Percentiles rank a stretch among this genome's conserved stretches.
Evolutionary conservation across 352 stramenopile species (phyloP).

Genomic region (Globisporangium emineosum): DNA sequence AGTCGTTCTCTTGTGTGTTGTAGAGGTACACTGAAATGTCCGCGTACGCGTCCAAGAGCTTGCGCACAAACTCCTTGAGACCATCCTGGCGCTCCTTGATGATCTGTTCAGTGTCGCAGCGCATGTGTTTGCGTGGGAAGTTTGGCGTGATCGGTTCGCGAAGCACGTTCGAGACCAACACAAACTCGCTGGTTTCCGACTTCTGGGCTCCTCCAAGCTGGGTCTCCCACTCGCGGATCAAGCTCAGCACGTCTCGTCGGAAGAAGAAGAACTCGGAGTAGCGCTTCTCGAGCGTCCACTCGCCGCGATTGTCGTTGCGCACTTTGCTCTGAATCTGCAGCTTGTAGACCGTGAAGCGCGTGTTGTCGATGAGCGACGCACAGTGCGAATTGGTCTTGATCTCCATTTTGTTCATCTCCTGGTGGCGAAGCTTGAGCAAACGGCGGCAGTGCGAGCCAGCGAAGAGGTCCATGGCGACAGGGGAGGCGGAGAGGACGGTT

Average conservation of each 20-base stretch:
- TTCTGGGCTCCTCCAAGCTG: slow-evolving; percentile 11
- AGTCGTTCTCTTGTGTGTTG: slow-evolving; percentile 11
- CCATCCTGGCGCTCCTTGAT: slow-evolving; percentile 43
- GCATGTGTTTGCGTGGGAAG: slow-evolving; percentile 63
- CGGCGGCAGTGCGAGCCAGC: slow-evolving; percentile 38
- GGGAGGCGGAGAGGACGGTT: neutral
- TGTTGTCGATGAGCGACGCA: slow-evolving; percentile 20
- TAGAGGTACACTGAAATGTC: slow-evolving; percentile 56
- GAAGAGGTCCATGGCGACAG: slow-evolving; percentile 27
- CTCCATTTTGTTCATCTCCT: slow-evolving; percentile 44
- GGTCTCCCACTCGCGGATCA: slow-evolving; percentile 24
- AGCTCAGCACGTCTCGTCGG: slow-evolving; percentile 21
- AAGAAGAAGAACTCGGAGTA: slow-evolving; percentile 34
- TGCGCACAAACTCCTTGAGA: slow-evolving; percentile 51
- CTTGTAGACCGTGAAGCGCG: slow-evolving; percentile 48
- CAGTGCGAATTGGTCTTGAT: slow-evolving; percentile 32
- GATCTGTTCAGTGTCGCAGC: slow-evolving; percentile 50
- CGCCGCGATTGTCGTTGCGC: slow-evolving; percentile 22
- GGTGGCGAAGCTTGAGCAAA: slow-evolving; percentile 55
- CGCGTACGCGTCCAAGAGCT: slow-evolving; percentile 52
- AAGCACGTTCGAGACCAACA: slow-evolving; percentile 24
- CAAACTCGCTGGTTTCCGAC: slow-evolving; percentile 21
- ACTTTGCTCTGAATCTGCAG: slow-evolving; percentile 45
- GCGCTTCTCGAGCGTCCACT: slow-evolving; percentile 32
- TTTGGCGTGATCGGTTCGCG: slow-evolving; percentile 19